A percentile compares a stretch with the other conserved stretches of the same genome.
Evolutionary conservation across 2,329 filamentous ascomycete species (phyloP).

Genomic region (Polychaeton citri): DNA sequence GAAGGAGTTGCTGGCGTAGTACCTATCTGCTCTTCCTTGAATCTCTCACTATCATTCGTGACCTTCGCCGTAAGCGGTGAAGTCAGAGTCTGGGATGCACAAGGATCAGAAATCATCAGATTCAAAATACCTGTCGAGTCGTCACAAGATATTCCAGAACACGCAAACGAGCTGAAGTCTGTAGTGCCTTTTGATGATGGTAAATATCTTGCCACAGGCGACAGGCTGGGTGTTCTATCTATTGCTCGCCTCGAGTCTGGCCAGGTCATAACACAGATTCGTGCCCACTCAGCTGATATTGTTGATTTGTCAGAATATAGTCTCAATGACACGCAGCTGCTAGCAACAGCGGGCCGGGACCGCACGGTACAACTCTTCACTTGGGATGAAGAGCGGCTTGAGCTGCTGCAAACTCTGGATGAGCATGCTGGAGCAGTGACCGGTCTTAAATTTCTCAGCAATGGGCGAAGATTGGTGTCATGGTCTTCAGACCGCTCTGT

Average conservation of each 20-base stretch:
- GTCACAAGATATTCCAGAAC: conserved; percentile 30
- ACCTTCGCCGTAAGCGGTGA: conserved; percentile 78
- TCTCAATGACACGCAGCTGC: conserved; percentile 45
- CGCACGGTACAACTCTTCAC: conserved; percentile 85
- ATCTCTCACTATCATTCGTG: conserved; percentile 58
- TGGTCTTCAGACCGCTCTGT: conserved; percentile 80
- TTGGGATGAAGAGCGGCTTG: conserved; percentile 34
- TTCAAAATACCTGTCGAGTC: conserved; percentile 60
- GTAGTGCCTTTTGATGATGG: conserved; percentile 48
- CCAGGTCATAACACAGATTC: conserved; percentile 54
- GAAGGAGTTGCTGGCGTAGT: conserved; percentile 58
- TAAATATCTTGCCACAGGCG: conserved; percentile 63
- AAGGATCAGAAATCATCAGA: conserved; percentile 54
- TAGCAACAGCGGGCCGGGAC: conserved; percentile 78
- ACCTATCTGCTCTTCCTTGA: conserved; percentile 46
- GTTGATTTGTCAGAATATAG: conserved; percentile 66
- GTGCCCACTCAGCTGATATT: conserved; percentile 77
- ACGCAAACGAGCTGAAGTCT: conserved; percentile 43
- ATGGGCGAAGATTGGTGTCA: conserved; percentile 59
- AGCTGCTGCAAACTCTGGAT: conserved; percentile 77
- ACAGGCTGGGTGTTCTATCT: conserved; percentile 67
- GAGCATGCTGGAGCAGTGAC: conserved; percentile 83
- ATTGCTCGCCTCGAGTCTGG: conserved; percentile 46
- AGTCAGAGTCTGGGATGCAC: conserved; percentile 68
- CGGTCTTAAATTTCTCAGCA: conserved; percentile 59